Evolutionary conservation across 345 rosid genomes (phyloP).

Genomic region (Eucalyptus grandis): DNA sequence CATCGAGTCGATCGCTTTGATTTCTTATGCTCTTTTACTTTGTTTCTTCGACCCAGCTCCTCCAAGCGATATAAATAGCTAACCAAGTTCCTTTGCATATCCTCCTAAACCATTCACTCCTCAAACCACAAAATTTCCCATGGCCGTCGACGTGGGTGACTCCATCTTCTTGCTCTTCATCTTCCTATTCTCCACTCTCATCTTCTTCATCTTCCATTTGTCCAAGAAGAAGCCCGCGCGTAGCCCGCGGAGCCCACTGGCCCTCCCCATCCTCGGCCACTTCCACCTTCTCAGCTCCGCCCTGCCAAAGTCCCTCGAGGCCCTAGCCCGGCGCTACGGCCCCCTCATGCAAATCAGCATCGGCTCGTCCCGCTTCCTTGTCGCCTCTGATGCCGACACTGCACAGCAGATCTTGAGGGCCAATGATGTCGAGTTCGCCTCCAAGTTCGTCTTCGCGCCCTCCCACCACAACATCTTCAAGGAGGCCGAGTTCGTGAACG

Average conservation of each 20-base stretch:
- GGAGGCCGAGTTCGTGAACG: constrained; percentile 39
- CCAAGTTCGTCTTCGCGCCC: constrained; percentile 44
- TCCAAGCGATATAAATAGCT: not conserved
- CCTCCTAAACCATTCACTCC: not conserved
- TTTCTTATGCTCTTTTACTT: not conserved
- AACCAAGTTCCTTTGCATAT: not conserved
- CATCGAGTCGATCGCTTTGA: not conserved
- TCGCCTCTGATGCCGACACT: constrained; percentile 30
- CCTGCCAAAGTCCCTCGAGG: constrained; percentile 36
- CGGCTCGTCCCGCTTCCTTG: constrained; percentile 18
- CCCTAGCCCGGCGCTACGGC: constrained; percentile 40
- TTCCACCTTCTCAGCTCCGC: constrained; percentile 25
- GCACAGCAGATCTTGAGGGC: constrained; percentile 37
- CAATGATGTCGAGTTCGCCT: constrained; percentile 40
- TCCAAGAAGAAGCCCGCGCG: not conserved
- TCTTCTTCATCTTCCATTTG: not conserved
- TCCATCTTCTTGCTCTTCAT: not conserved
- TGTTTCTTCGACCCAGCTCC: not conserved
- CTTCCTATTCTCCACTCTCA: not conserved
- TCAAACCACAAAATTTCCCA: not conserved
- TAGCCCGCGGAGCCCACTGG: constrained; percentile 26
- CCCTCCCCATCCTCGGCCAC: constrained; percentile 38
- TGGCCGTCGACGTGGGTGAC: not conserved
- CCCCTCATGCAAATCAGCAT: constrained; percentile 41
- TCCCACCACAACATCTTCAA: constrained; percentile 35